Evolutionary conservation across 805 yeast genomes (phyloP), one percentile per base, ranked within the genome.

Genomic region (Jamesozyma spencerorum): DNA sequence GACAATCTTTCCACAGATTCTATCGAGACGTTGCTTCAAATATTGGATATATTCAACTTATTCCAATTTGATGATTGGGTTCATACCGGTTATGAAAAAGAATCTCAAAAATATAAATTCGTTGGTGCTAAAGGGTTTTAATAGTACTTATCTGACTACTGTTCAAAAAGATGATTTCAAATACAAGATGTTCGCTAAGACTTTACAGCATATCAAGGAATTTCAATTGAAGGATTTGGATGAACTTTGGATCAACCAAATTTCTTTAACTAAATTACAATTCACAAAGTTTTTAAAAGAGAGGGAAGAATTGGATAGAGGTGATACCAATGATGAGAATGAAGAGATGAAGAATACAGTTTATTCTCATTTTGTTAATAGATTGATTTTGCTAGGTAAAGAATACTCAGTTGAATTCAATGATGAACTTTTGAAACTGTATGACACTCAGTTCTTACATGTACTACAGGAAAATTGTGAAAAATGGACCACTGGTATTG

Each of bases 31-130:
- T 40, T 54, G 15, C 37, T 45, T 2, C 53, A 57, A 6, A 38
- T 56, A 6, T 40, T 55, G n/a, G 47, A 51, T 13, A 50, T 57
- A 10, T 52, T 55, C 31, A 49, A 46, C 15, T 37, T 58, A 22
- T 57, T 57, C 31, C 32, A 46, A 3, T 48, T 47, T 37, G 63
- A 58, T 27, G 62, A 56, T 31, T 60, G 64, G 64, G 49, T 53
- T 18, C 50, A 51, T 22, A 43, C 50, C 26, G 57, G 55, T 2
- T 39, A 38, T 35, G 60, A 57, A 37, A 48, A 50, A 26, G n/a
- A 47, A 39, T 14, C 33, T 60, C n/a, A 35, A 38, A 10, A 46
- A 43, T 6, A 47, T 55, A 13, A 42, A 48, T 7, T 42, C 45
- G 12, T 46, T 44, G 18, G 44, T 57, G 5, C 39, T 52, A 17